These are phyloP conservation scores for Mortierella antarctica DNA, from an alignment of 192 early-diverging fungal species.

Conservation along the genomic window DNA sequence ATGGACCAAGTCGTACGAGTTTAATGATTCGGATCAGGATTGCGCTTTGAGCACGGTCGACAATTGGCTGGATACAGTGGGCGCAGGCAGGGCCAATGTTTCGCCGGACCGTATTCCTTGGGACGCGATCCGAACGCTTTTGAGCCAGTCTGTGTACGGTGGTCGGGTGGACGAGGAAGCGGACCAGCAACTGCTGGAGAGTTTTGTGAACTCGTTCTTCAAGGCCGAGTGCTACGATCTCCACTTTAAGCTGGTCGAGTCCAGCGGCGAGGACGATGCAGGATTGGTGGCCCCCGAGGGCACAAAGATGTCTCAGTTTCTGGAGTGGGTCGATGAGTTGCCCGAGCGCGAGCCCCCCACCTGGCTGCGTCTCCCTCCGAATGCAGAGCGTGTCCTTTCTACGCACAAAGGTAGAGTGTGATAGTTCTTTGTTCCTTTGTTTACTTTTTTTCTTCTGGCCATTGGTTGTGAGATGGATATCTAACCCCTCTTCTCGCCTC, in stretches of 20 bases:
- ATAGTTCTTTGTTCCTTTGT: background rate
- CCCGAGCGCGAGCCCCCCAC: conserved; percentile 95
- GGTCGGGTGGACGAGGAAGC: conserved; percentile 94
- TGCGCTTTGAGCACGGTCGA: conserved; percentile 91
- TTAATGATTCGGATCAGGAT: conserved; percentile 97
- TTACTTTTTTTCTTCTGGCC: conserved; percentile 9
- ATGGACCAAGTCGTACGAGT: conserved; percentile 98
- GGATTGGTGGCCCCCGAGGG: conserved; percentile 86
- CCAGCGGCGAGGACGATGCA: conserved; percentile 31
- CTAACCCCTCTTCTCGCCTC: background rate
- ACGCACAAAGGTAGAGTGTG: conserved; percentile 75
- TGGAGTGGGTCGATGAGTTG: conserved; percentile 88
- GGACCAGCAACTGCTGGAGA: conserved; percentile 88
- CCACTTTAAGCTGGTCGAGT: conserved; percentile 80
- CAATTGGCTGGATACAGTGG: conserved; percentile 88
- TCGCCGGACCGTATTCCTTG: conserved; percentile 96
- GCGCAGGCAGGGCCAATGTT: conserved; percentile 87
- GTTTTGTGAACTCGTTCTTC: conserved; percentile 90
- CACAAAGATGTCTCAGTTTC: conserved; percentile 83
- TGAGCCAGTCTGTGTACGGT: conserved; percentile 94
- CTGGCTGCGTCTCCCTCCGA: conserved; percentile 95
- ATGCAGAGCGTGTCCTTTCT: conserved; percentile 92
- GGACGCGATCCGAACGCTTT: conserved; percentile 88
- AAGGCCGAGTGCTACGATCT: conserved; percentile 79
- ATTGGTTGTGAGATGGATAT: background rate